phyloP scores from a whole-genome alignment of 306 rosid species.

The Citrullus colocynthis region DNA sequence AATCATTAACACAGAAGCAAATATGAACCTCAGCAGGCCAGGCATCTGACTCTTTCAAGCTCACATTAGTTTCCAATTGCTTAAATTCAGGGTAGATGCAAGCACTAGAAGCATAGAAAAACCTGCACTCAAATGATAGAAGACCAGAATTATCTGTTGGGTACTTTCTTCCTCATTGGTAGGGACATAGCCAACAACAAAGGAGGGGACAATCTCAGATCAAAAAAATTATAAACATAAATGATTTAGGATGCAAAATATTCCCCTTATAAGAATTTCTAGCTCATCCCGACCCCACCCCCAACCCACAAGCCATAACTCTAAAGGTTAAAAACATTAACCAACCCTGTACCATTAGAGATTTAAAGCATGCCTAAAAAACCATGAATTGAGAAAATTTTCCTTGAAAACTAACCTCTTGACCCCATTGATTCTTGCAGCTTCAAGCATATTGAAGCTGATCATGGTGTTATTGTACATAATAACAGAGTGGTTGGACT shows the following conservation, averaged over 20 bases:
- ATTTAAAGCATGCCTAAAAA: not conserved
- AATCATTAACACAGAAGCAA: slow-evolving; percentile 5
- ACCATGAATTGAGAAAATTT: not conserved
- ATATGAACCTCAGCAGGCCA: slow-evolving; percentile 98
- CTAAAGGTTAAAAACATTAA: not conserved
- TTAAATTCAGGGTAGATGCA: slow-evolving; percentile 97
- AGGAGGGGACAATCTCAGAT: not conserved
- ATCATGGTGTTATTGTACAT: slow-evolving; percentile 97
- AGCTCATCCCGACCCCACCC: not conserved
- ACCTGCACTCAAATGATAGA: slow-evolving; percentile 25
- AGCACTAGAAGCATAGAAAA: slow-evolving; percentile 98
- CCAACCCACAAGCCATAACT: not conserved
- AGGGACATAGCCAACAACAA: not conserved
- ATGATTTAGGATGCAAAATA: not conserved
- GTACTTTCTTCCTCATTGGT: not conserved
- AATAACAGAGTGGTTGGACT: slow-evolving; percentile 95
- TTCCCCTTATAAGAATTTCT: not conserved
- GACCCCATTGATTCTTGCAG: slow-evolving; percentile 69
- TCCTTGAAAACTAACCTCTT: slow-evolving; percentile 49
- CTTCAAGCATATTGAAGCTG: slow-evolving; percentile 96
- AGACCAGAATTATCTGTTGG: not conserved
- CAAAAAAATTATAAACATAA: not conserved
- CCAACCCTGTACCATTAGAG: not conserved
- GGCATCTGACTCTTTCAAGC: slow-evolving; percentile 98
- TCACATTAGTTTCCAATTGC: slow-evolving; percentile 88